phyloP scores from a whole-genome alignment of 2,329 filamentous ascomycete species.

The Diplodia scrobiculata region DNA sequence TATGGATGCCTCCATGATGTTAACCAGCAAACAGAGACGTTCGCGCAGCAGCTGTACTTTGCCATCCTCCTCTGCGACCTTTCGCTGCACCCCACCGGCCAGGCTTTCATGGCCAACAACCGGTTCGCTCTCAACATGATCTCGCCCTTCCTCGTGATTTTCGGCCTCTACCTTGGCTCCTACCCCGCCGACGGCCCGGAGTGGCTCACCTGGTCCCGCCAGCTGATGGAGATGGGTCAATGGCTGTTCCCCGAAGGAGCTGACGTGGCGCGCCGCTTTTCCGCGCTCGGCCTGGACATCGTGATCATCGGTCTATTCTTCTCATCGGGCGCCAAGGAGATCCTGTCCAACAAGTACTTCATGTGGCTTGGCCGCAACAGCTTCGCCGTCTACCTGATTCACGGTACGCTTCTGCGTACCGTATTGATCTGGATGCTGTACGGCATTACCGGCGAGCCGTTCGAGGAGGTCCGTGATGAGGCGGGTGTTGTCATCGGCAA shows the following conservation, averaged over 20 bases:
- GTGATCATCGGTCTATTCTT: slow-evolving; percentile 56
- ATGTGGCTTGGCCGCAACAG: slow-evolving; percentile 59
- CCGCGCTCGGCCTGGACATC: slow-evolving; percentile 54
- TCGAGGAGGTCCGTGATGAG: slow-evolving; percentile 45
- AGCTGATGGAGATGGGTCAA: slow-evolving; percentile 46
- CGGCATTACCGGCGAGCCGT: slow-evolving; percentile 53
- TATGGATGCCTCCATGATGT: background rate
- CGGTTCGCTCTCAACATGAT: slow-evolving; percentile 46
- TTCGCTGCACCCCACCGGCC: slow-evolving; percentile 51
- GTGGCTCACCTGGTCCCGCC: slow-evolving; percentile 54
- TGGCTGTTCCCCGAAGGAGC: slow-evolving; percentile 53
- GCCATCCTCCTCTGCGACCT: slow-evolving; percentile 57
- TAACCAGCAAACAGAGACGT: slow-evolving; percentile 51
- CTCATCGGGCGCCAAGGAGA: slow-evolving; percentile 52
- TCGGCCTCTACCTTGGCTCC: slow-evolving; percentile 53
- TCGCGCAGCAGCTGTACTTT: slow-evolving; percentile 56
- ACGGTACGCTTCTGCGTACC: slow-evolving; percentile 57
- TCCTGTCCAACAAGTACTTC: slow-evolving; percentile 55
- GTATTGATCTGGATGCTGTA: slow-evolving; percentile 58
- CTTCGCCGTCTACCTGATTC: slow-evolving; percentile 59
- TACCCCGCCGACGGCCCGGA: slow-evolving; percentile 51
- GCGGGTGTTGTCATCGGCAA: slow-evolving; percentile 46
- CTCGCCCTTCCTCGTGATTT: slow-evolving; percentile 44
- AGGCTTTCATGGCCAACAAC: slow-evolving; percentile 50
- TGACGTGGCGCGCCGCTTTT: slow-evolving; percentile 49